Conservation (phyloP, 108 stramenopile genomes). For the Nitzschia sp. region DNA sequence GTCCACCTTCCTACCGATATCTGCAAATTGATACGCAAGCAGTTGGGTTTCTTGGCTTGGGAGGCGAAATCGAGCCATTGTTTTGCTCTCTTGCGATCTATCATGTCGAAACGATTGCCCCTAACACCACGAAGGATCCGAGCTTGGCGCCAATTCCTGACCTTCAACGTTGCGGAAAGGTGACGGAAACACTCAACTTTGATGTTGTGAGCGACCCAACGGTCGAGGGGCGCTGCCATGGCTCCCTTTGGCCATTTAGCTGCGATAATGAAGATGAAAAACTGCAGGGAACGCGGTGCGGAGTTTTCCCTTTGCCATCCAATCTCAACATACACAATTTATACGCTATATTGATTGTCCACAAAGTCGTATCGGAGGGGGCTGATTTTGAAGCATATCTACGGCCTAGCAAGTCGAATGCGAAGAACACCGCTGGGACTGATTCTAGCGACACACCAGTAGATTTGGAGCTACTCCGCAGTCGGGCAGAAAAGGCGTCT, state of each 20-base stretch:
- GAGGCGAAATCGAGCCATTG: conserved; percentile 85
- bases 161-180: conserved; percentile 66
- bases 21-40: conserved; percentile 88
- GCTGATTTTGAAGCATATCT: conserved; percentile 59
- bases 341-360: conserved; percentile 78
- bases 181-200: conserved; percentile 81
- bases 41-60: conserved; percentile 82
- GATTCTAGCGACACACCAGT: conserved; percentile 18
- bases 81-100: conserved; percentile 86
- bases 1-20: conserved; percentile 75
- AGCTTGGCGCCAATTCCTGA: conserved; percentile 54
- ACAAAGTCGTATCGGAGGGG: conserved; percentile 74
- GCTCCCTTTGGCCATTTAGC: conserved; percentile 69
- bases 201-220: conserved; percentile 76
- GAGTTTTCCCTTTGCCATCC: conserved; percentile 82
- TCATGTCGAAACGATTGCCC: conserved; percentile 73
- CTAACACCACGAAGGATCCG: conserved; percentile 23
- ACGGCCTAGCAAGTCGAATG: conserved; percentile 1
- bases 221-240: conserved; percentile 60
- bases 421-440: not conserved
- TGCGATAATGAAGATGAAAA: conserved; percentile 15
- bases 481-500: conserved; percentile 64
- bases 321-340: conserved; percentile 75
- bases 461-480: conserved; percentile 62
- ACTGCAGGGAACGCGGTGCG: conserved; percentile 69